These are phyloP conservation scores for Scytalidium sp. DNA, from an alignment of 2,329 filamentous ascomycete species.

Conservation along the genomic window DNA sequence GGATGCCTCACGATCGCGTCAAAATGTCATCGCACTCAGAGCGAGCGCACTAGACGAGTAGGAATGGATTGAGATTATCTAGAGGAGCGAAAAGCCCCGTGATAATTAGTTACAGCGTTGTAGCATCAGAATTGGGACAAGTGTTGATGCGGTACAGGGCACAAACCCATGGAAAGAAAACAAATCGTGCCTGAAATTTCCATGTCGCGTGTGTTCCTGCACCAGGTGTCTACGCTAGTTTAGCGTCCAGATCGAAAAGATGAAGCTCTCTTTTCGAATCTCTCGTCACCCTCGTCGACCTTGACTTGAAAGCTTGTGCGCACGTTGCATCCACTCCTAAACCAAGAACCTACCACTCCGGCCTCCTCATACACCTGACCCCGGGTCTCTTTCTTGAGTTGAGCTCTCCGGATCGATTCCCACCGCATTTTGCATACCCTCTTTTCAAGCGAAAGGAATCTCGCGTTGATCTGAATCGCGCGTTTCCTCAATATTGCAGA, in stretches of 20 bases:
- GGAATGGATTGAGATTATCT: too few species aligned
- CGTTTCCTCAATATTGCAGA: not conserved
- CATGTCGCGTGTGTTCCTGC: not conserved
- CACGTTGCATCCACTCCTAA: not conserved
- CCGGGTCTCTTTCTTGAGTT: not conserved
- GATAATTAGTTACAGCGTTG: not conserved
- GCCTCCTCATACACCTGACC: not conserved
- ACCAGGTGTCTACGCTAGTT: not conserved
- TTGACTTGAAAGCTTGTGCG: not conserved
- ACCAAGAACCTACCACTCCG: not conserved
- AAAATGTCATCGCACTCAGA: too few species aligned
- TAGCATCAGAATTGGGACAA: too few species aligned
- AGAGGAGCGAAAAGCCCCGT: too few species aligned
- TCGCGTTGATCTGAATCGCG: constrained; percentile 1
- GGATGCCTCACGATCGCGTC: too few species aligned
- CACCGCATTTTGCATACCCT: not conserved
- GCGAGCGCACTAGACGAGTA: too few species aligned
- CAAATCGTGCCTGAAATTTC: not conserved
- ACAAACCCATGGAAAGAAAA: not conserved
- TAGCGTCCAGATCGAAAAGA: not conserved
- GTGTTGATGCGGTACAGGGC: not conserved
- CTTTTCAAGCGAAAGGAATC: not conserved
- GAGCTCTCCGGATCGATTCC: not conserved
- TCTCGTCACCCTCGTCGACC: not conserved
- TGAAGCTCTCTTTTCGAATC: not conserved